Base-by-base conservation (phyloP, 116 monocot genomes). In the Trichopus zeylanicus region DNA sequence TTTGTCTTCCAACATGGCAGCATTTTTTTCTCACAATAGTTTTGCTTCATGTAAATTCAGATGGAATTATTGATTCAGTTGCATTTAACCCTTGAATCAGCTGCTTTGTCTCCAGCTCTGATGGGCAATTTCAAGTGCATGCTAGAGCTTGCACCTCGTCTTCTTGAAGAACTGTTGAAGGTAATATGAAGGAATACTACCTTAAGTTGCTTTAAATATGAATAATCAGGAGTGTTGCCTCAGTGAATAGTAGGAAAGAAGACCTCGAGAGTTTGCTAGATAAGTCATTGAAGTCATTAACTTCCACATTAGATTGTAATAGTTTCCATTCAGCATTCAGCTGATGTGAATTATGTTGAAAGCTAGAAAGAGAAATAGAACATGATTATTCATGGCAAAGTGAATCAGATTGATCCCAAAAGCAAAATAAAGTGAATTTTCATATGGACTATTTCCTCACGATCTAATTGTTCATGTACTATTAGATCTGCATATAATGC, bases 81-180 rank as follows among this genome's bases (percentile, higher is more conserved):
- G 9, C 82, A 83, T 9, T 58, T 83, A 61, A 70, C 78, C 56
- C 70, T 74, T 54, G 67, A 73, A 70, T 53, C 70, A 64, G 70
- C 65, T 39, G 8, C 46, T 7, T 33, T 78, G 56, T 56, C 74
- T 51, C 62, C 77, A 55, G 23, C 70, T 29, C 65, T 83, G 18
- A 53, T 60, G 37, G 63, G 63, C 55, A 78, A 83, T 65, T 83
- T 67, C 48, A 83, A 33, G 58, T 70, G 63, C 13, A 67, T 83
- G 67, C 67, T 83, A 63, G 82, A 78, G 57, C 74, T 83, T 60
- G 82, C 82, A 60, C 82, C 82, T 55, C 78, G 82, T 31, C 82
- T 83, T 70, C 82, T 83, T 55, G 82, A 83, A 71, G 82, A 83
- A 55, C 51, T 83, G 35, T 20, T 83, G 31, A 83, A 83, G 82